Base-by-base conservation (phyloP, 371 early-diverging fungal genomes). In the Phascolomyces articulosus region DNA sequence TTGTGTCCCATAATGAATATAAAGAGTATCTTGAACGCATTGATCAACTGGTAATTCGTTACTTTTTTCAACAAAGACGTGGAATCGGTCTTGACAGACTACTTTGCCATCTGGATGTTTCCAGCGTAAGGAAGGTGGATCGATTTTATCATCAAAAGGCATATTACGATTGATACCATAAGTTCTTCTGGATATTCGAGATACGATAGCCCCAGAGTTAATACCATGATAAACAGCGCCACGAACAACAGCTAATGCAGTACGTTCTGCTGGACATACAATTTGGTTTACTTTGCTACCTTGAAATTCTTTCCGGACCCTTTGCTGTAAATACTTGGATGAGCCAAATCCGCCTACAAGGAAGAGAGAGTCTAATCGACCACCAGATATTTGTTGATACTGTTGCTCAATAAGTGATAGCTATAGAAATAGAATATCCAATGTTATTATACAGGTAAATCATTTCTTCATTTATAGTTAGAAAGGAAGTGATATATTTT, bases 141-240 rank as follows among this genome's bases (percentile, higher is more conserved):
- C 82, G 4, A 40, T 44, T 11, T 13, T 6, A n/a, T 67, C 60
- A 34, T 85, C 85, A 63, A 83, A 86, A 7, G 87, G 87, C 48
- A 84, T 70, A 1, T 84, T 85, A 6, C 84, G 83, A 58, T 85
- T 83, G 63, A 86, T 86, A n/a, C 85, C 87, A 60, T 86, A 86
- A 4, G 84, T 83, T 4, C 87, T 73, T n/a, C 85, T 75, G 23
- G 83, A 80, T 13, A 86, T 77, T 20, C 87, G 81, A 6, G 87
- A 73, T 4, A 74, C 78, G 24, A 85, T 77, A 1, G 76, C 70
- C 4, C 75, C 69, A 28, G 87, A 85, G 48, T 84, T 75, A 29
- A 86, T 60, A 4, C 85, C 85, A 44, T 78, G 81, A 38, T 75
- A 78, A 4, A 79, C 85, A 16, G 80, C 82, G 23, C 82, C 82